These are phyloP conservation scores for Cyclotella distinguenda DNA, from an alignment of 108 stramenopile species.

Conservation along the genomic window DNA sequence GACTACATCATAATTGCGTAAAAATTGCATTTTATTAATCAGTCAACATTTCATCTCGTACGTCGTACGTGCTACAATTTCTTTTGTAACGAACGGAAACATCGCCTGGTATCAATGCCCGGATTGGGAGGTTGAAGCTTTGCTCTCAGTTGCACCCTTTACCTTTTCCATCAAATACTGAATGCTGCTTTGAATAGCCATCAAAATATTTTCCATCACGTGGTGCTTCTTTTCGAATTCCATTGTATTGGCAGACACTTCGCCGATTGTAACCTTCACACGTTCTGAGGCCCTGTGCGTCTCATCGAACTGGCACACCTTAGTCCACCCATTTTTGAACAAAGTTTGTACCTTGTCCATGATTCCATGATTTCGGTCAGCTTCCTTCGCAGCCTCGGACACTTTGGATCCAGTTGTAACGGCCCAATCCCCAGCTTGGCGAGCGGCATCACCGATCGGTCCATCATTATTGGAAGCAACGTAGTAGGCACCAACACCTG, in stretches of 20 bases:
- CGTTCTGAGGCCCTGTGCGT: conserved; percentile 27
- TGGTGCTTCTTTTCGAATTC: conserved; percentile 43
- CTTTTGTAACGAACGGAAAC: too few relatives aligned
- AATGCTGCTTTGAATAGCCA: conserved; percentile 28
- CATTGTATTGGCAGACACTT: conserved; percentile 17
- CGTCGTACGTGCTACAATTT: too few relatives aligned
- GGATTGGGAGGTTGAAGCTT: too few relatives aligned
- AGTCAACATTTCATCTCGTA: too few relatives aligned
- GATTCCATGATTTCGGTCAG: conserved; percentile 31
- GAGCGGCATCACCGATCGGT: conserved; percentile 22
- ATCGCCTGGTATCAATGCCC: too few relatives aligned
- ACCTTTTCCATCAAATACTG: conserved; percentile 34
- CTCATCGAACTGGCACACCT: conserved; percentile 28
- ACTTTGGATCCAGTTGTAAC: conserved; percentile 26
- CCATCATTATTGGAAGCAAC: conserved; percentile 33
- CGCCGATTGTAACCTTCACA: conserved; percentile 33
- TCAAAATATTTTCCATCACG: conserved; percentile 26
- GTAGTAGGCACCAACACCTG: conserved; percentile 26
- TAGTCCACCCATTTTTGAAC: conserved; percentile 19
- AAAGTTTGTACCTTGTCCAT: conserved; percentile 15
- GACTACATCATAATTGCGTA: too few relatives aligned
- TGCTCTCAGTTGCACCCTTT: conserved; percentile 8
- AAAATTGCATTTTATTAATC: too few relatives aligned
- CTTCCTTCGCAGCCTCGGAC: conserved; percentile 35
- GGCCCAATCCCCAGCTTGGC: conserved; percentile 21